Evolutionary conservation across 1,284 basidiomycete species (phyloP), one percentile per base, ranked within the genome.

Genomic region (Sanghuangporus baumii): DNA sequence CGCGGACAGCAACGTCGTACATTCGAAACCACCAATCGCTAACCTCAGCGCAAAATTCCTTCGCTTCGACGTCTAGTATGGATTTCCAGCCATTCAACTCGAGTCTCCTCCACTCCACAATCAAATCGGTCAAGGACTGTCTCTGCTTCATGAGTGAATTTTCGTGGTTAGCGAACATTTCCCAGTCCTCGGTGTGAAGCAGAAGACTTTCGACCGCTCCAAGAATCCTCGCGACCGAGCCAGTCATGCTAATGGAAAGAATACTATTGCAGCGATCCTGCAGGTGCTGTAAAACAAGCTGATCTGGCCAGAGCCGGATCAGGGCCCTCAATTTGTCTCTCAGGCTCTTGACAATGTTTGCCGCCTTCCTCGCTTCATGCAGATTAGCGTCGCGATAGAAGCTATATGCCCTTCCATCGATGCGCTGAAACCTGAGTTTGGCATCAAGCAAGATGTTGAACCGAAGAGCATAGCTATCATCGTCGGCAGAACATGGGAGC

Each of bases 121-220:
- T 92, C 54, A 96, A 81, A 20, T 75, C 76, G 5, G 85, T 90
- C 36, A 98, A 75, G 11, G 79, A 79, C 31, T 86, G 81, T 63
- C 89, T 91, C 69, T 91, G 81, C 0, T 72, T 65, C 68, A 84
- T 86, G 63, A 99, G 81, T 26, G 87, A 88, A 70, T 96, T 98
- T 55, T 91, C 87, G 26, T 85, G 81, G 74, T 94, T 96, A 11
- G 96, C 90, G 69, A 93, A 99, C 69, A 89, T 88, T 73, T 99
- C 94, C 97, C 97, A 99, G 71, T 99, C 97, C 66, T 97, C 93
- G 9, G 88, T 93, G 67, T 97, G 93, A 50, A 89, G 71, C 1
- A 99, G 78, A 11, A 99, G 79, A 66, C 91, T 89, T 73, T 99
- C 97, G 50, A 98, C 73, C 2, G 89, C 88, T 0, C 93, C 83